Conservation (phyloP, 768 basidiomycete genomes). For the Tylopilus cervinicoccineus region DNA sequence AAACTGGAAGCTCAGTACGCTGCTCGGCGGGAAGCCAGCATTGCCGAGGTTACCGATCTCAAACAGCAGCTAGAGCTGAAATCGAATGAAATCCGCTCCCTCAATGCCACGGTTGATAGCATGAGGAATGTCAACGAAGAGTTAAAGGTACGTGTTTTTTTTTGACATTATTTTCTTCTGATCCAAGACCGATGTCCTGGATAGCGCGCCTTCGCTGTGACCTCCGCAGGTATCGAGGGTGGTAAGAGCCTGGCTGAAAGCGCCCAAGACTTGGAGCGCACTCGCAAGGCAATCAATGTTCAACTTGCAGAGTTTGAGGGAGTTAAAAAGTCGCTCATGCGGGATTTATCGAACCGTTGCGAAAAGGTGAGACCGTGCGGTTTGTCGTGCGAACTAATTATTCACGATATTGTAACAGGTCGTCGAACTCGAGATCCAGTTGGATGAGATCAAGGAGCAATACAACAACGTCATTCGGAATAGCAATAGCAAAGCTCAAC, state of each 20-base stretch:
- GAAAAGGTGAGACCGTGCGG: slow-evolving; percentile 70
- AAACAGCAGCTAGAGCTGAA: slow-evolving; percentile 88
- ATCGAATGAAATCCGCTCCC: slow-evolving; percentile 74
- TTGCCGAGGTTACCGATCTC: slow-evolving; percentile 79
- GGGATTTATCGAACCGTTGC: slow-evolving; percentile 97
- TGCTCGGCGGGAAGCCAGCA: slow-evolving; percentile 86
- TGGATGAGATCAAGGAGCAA: slow-evolving; percentile 98
- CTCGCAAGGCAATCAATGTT: slow-evolving; percentile 95
- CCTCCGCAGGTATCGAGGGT: slow-evolving; percentile 95
- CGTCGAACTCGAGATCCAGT: slow-evolving; percentile 96
- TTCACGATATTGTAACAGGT: slow-evolving; percentile 52
- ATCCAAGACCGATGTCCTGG: neutral
- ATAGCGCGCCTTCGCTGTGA: slow-evolving; percentile 94
- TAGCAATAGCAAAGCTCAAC: slow-evolving; percentile 97
- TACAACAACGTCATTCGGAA: slow-evolving; percentile 98
- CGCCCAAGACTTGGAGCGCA: slow-evolving; percentile 94
- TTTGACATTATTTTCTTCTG: slow-evolving; percentile 5
- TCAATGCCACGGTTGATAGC: slow-evolving; percentile 85
- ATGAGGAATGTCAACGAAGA: slow-evolving; percentile 97
- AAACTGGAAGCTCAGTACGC: slow-evolving; percentile 94
- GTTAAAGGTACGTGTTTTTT: slow-evolving; percentile 66
- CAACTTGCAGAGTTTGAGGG: slow-evolving; percentile 98
- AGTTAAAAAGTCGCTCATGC: slow-evolving; percentile 98
- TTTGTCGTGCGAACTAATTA: slow-evolving; percentile 10
- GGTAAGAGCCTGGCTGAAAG: slow-evolving; percentile 97